A percentile compares a stretch with the other conserved stretches of the same genome.
Conservation (phyloP, 345 rosid species). For the Syzygium aromaticum region DNA sequence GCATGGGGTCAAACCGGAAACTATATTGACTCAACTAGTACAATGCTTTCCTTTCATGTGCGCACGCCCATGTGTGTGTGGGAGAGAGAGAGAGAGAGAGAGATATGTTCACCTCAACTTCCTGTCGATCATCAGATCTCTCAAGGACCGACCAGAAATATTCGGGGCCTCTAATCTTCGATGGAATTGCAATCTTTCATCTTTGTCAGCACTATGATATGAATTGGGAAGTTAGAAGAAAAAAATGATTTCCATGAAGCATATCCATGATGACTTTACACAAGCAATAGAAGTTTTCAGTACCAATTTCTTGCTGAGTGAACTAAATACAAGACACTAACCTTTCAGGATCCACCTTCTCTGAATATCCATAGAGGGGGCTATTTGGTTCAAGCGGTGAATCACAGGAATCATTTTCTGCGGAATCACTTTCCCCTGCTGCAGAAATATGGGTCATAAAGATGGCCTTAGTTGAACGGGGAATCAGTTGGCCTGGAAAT, state of each 20-base stretch:
- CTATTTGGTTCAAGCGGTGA: slow-evolving; percentile 98
- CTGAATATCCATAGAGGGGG: slow-evolving; percentile 71
- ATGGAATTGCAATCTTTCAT: slow-evolving; percentile 54
- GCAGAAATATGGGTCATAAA: slow-evolving; percentile 84
- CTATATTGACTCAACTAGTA: neutral
- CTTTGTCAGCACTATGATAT: slow-evolving; percentile 73
- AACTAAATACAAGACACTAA: slow-evolving; percentile 10
- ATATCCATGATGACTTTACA: neutral
- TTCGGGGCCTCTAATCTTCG: slow-evolving; percentile 64
- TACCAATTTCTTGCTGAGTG: neutral
- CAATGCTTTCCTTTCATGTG: neutral
- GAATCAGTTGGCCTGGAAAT: slow-evolving; percentile 92
- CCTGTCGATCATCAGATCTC: slow-evolving; percentile 65
- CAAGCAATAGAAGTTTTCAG: neutral
- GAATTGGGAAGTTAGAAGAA: slow-evolving; percentile 3
- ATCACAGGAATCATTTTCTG: slow-evolving; percentile 98
- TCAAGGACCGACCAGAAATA: slow-evolving; percentile 53
- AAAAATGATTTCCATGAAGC: neutral
- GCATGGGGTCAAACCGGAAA: neutral
- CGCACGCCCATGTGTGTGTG: neutral
- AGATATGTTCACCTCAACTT: slow-evolving; percentile 53
- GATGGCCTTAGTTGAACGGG: slow-evolving; percentile 72
- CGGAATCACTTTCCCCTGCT: slow-evolving; percentile 99
- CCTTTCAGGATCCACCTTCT: slow-evolving; percentile 76
- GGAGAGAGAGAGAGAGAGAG: neutral